Conservation (phyloP, 1,284 basidiomycete species). For the Acaromyces ingoldii region DNA sequence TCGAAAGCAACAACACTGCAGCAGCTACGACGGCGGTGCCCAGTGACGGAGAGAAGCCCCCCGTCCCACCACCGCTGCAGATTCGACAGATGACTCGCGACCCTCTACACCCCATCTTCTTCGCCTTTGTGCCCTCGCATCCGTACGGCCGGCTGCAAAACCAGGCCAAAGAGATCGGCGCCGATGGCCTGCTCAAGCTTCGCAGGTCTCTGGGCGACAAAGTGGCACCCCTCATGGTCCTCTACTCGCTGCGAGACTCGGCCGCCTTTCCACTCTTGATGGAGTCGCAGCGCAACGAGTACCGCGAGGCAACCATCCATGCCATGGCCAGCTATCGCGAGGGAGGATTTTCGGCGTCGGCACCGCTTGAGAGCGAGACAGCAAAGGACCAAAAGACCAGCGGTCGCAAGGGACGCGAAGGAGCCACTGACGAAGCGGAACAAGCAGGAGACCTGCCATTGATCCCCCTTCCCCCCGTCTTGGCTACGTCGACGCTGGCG, state of each 20-base stretch:
- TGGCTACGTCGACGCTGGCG: slow-evolving; percentile 6
- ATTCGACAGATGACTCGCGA: slow-evolving; percentile 10
- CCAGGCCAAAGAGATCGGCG: slow-evolving; percentile 5
- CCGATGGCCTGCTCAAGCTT: neutral
- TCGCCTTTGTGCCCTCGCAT: slow-evolving; percentile 8
- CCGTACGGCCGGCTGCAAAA: neutral
- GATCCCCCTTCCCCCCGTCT: slow-evolving; percentile 4
- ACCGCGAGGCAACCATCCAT: neutral
- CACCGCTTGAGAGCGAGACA: neutral
- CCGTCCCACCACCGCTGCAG: neutral
- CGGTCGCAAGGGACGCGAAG: too few relatives aligned
- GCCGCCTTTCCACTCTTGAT: slow-evolving; percentile 8
- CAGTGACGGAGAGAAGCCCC: neutral
- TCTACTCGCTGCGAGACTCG: slow-evolving; percentile 8
- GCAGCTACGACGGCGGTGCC: neutral
- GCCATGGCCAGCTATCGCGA: too few relatives aligned
- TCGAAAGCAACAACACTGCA: too few relatives aligned
- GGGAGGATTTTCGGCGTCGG: neutral
- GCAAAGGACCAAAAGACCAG: neutral
- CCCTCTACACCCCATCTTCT: slow-evolving; percentile 7
- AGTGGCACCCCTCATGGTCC: slow-evolving; percentile 2
- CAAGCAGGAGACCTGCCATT: neutral
- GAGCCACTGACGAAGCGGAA: too few relatives aligned
- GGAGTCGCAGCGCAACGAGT: slow-evolving; percentile 3
- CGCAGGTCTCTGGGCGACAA: neutral